Percentiles rank a stretch among this genome's conserved stretches.
These are phyloP conservation scores for button mushroom (Agaricus bisporus) DNA, from an alignment of 768 basidiomycete genomes.

Conservation along the genomic window DNA sequence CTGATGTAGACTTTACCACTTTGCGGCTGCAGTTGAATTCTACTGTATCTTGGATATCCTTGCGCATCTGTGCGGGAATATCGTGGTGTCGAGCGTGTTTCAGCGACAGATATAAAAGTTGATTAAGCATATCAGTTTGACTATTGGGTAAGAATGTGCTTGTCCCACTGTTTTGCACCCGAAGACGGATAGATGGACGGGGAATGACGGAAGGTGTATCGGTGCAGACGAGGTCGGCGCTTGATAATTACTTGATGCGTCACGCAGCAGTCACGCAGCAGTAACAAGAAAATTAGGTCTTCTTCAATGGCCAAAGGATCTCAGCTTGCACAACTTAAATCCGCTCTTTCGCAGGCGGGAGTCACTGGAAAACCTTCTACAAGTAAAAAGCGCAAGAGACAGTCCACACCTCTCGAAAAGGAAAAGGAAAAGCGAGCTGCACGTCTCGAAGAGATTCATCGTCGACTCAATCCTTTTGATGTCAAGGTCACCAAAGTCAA, in stretches of 20 bases:
- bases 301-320: conserved; percentile 71
- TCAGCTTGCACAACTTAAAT: conserved; percentile 87
- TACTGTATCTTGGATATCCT: no score
- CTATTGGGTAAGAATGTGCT: no score
- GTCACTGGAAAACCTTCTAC: conserved; percentile 50
- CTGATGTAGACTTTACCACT: no score
- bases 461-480: conserved; percentile 90
- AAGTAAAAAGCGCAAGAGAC: conserved; percentile 67
- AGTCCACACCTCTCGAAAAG: conserved; percentile 47
- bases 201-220: no score
- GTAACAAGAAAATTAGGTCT: background rate
- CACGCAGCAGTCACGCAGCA: background rate
- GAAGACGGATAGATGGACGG: no score
- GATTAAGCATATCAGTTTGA: no score
- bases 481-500: conserved; percentile 87
- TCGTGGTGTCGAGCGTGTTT: no score
- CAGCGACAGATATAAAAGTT: no score
- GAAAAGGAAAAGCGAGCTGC: conserved; percentile 80
- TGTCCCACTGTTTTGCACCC: no score
- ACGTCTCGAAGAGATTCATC: conserved; percentile 78
- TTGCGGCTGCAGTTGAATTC: no score
- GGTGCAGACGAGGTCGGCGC: no score
- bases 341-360: conserved; percentile 75
- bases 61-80: no score
- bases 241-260: background rate